Conservation (phyloP, 106 monocot genomes). For the Chionographis japonica region DNA sequence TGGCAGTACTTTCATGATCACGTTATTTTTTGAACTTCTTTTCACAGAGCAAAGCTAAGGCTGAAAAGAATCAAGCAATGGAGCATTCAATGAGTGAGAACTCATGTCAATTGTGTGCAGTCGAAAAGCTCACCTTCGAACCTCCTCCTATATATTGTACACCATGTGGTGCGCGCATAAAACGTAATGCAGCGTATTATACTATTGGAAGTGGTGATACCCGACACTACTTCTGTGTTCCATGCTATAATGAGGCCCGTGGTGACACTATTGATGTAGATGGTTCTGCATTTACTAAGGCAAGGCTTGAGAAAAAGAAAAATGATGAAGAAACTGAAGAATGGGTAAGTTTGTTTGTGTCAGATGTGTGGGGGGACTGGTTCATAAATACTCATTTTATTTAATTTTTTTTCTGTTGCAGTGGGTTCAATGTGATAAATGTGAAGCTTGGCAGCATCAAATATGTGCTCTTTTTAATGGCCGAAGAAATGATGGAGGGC, state of each 20-base stretch:
- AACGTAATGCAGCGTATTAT: slow-evolving; percentile 90
- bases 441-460: slow-evolving; percentile 99
- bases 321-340: slow-evolving; percentile 98
- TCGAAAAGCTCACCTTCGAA: slow-evolving; percentile 93
- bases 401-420: slow-evolving; percentile 20
- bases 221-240: slow-evolving; percentile 76
- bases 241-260: slow-evolving; percentile 87
- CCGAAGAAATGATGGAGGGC: slow-evolving; percentile 91
- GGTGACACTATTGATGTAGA: slow-evolving; percentile 85
- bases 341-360: slow-evolving; percentile 47
- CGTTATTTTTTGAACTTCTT: not conserved
- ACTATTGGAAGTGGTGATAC: slow-evolving; percentile 75
- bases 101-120: slow-evolving; percentile 90
- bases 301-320: slow-evolving; percentile 85
- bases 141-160: slow-evolving; percentile 99
- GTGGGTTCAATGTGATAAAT: slow-evolving; percentile 99
- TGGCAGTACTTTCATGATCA: not conserved
- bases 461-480: slow-evolving; percentile 99
- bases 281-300: slow-evolving; percentile 45
- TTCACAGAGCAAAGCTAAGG: slow-evolving; percentile 91
- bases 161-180: slow-evolving; percentile 95
- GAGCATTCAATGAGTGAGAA: slow-evolving; percentile 88
- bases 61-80: slow-evolving; percentile 97
- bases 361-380: too few relatives aligned
- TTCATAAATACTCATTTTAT: not conserved